Evolutionary conservation across 257 asterid species (phyloP).

Genomic region (Solanum chaucha): DNA sequence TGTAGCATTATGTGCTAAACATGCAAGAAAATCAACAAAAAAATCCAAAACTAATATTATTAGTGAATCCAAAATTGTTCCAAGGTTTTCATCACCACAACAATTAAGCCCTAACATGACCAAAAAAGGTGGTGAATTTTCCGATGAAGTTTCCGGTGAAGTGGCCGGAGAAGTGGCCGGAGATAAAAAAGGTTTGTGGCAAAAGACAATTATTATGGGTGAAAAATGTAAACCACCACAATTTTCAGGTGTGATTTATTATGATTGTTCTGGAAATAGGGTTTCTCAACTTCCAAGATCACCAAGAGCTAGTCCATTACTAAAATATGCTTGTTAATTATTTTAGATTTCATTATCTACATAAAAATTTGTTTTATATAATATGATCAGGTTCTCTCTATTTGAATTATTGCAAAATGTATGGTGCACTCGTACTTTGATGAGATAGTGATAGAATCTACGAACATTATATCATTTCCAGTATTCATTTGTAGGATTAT

Average conservation of each 20-base stretch:
- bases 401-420: neutral
- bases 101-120: neutral
- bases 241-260: constrained; percentile 62
- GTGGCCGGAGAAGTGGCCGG: constrained; percentile 9
- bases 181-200: constrained; percentile 69
- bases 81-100: constrained; percentile 7
- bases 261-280: constrained; percentile 61
- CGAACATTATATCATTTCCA: accelerated
- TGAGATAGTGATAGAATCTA: neutral
- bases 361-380: neutral
- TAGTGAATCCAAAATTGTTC: constrained; percentile 6
- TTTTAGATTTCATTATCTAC: neutral
- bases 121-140: neutral
- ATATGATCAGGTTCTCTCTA: neutral
- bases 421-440: neutral
- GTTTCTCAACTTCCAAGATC: constrained; percentile 75
- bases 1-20: constrained; percentile 56
- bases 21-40: constrained; percentile 27
- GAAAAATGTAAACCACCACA: constrained; percentile 81
- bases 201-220: constrained; percentile 74
- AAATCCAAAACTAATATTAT: neutral
- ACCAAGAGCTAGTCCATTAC: constrained; percentile 34
- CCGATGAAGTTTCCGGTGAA: neutral
- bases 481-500: no score
- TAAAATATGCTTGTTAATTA: constrained; percentile 2